Base-by-base conservation (phyloP, 768 basidiomycete species). In the Cystoderma amianthinum region DNA sequence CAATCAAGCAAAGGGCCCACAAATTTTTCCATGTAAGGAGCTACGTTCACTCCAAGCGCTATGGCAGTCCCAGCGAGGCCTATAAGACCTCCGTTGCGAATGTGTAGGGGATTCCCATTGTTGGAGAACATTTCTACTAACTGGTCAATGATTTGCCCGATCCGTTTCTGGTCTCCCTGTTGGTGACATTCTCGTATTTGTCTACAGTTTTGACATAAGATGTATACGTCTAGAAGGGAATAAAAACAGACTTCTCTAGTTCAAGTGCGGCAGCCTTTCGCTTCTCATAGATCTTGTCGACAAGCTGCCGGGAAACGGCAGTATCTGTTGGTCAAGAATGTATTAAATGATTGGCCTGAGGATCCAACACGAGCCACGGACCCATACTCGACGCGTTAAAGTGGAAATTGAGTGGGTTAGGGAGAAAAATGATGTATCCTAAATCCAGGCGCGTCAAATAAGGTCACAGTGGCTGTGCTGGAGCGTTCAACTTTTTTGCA, bases 31-130 rank as follows among this genome's bases (percentile, higher is more conserved):
- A 98, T 88, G 66, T 94, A 93, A 5, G 90, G 87, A 5, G 94
- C 84, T 34, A 98, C 78, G 49, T 96, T 89, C 9, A 93, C 85
- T 2, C 92, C 91, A 2, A 98, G 69, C 1, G 96, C 95, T 55
- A 99, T 98, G n/a, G 93, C 91, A 17, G 91, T 91, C 20, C 90
- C 95, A 6, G 95, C 95, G 1, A 98, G 78, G 17, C 95, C 95
- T 51, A 97, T 97, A 32, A 97, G 72, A 3, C 95, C 95, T 24
- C 95, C 95, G 59, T 95, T 97, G 34, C 94, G 75, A 34, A 92
- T 78, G 52, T 96, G 92, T 17, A 94, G 69, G 2, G 89, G 80
- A 56, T 94, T 92, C 23, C 79, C 71, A 15, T 77, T 63, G 49
- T 86, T 85, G 56, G 74, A 85, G 69, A 94, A 95, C 82, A 97